A percentile compares a stretch with the other conserved stretches of the same genome.
These are phyloP conservation scores for Starmerella cellae DNA, from an alignment of 805 yeast genomes.

Conservation along the genomic window DNA sequence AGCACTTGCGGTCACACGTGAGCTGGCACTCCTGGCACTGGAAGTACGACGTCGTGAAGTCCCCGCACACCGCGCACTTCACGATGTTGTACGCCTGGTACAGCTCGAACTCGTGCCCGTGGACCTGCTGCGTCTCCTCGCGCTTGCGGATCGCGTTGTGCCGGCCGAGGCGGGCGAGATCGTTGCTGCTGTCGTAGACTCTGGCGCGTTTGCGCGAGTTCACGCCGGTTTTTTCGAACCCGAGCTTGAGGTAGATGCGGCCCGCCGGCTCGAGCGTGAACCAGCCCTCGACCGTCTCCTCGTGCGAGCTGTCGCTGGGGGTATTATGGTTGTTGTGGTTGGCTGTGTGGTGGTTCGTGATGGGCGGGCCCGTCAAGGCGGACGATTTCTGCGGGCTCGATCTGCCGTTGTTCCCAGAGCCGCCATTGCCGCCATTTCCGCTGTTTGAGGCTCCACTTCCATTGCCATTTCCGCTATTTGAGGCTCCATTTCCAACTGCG, in stretches of 20 bases:
- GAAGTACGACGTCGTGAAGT: slow-evolving; percentile 67
- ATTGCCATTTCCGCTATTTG: neutral
- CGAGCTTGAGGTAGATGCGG: slow-evolving; percentile 61
- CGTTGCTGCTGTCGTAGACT: slow-evolving; percentile 10
- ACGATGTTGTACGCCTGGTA: slow-evolving; percentile 80
- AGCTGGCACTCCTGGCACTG: slow-evolving; percentile 73
- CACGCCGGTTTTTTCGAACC: slow-evolving; percentile 54
- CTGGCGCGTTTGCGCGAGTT: slow-evolving; percentile 31
- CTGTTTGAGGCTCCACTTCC: neutral
- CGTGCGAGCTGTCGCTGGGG: slow-evolving; percentile 12
- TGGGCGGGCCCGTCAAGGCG: neutral
- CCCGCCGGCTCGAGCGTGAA: slow-evolving; percentile 89
- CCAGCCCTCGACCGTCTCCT: slow-evolving; percentile 53
- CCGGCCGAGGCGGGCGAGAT: slow-evolving; percentile 54
- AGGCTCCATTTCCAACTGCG: neutral
- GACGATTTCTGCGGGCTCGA: too few relatives aligned
- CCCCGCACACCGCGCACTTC: slow-evolving; percentile 97
- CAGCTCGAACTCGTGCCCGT: slow-evolving; percentile 94
- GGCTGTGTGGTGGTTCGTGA: neutral
- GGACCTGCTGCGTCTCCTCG: slow-evolving; percentile 73
- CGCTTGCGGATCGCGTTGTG: slow-evolving; percentile 96
- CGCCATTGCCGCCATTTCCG: slow-evolving; percentile 1
- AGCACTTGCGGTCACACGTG: slow-evolving; percentile 67
- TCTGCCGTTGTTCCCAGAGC: neutral
- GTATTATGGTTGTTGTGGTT: too few relatives aligned